Conservation (phyloP, 108 stramenopile genomes). For the Cyclotella atomus region DNA sequence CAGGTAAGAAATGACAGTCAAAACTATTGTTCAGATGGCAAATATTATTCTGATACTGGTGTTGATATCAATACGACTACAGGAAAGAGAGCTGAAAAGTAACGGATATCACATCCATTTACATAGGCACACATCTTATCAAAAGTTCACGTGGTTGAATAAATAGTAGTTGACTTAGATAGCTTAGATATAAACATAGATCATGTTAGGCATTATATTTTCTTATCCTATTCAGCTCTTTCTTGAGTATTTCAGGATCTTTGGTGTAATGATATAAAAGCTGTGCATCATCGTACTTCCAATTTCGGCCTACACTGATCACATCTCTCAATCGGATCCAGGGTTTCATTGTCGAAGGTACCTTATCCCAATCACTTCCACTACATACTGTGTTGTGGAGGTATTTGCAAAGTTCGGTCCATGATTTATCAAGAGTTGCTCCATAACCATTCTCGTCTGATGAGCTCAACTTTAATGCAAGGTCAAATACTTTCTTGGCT, state of each 20-base stretch:
- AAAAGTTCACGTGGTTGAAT: background rate
- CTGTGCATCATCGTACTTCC: constrained; percentile 52
- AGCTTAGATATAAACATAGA: too few relatives aligned
- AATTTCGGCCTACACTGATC: constrained; percentile 43
- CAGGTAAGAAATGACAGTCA: too few relatives aligned
- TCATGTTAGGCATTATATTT: too few relatives aligned
- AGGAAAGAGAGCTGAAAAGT: constrained; percentile 22
- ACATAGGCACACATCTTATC: constrained; percentile 15
- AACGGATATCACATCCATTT: constrained; percentile 31
- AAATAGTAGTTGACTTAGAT: too few relatives aligned
- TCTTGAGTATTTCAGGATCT: constrained; percentile 40
- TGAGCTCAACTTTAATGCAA: constrained; percentile 19
- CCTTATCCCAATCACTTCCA: constrained; percentile 42
- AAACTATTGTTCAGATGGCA: too few relatives aligned
- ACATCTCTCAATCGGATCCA: constrained; percentile 56
- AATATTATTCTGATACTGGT: too few relatives aligned
- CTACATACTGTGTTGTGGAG: constrained; percentile 25
- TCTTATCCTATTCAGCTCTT: constrained; percentile 23
- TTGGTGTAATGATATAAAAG: constrained; percentile 63
- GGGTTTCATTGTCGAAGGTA: constrained; percentile 45
- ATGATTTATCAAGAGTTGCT: constrained; percentile 26
- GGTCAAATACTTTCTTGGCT: constrained; percentile 45
- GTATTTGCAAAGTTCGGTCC: constrained; percentile 37
- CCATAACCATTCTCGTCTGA: constrained; percentile 31
- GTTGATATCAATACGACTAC: too few relatives aligned